Conservation (phyloP, 306 rosid genomes). For the Vicia faba region DNA sequence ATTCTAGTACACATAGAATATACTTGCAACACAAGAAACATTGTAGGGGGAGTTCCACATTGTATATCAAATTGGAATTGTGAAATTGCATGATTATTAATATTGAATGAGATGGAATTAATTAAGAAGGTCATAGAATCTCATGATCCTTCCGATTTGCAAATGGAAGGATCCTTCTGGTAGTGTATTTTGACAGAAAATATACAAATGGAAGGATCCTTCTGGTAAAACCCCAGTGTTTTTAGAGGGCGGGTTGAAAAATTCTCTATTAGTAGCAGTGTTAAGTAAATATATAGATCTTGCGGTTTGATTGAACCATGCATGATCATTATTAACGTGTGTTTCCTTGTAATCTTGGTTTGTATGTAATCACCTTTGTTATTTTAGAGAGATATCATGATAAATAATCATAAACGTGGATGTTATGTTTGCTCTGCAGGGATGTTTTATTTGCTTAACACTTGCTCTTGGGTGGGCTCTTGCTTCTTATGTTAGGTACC, state of each 20-base stretch:
- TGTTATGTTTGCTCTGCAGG: conserved; percentile 51
- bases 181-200: too few species aligned
- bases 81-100: conserved; percentile 26
- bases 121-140: conserved; percentile 26
- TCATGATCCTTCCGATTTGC: too few species aligned
- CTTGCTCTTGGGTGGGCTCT: conserved; percentile 92
- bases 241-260: too few species aligned
- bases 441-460: conserved; percentile 70
- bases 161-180: too few species aligned
- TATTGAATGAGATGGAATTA: conserved; percentile 28
- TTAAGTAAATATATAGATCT: conserved; percentile 25
- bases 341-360: conserved; percentile 24
- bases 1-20: conserved; percentile 5
- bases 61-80: conserved; percentile 24
- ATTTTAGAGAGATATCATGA: conserved; percentile 14
- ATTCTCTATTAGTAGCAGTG: neutral
- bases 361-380: conserved; percentile 16
- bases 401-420: neutral
- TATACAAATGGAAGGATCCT: too few species aligned
- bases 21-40: conserved; percentile 22
- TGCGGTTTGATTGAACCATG: conserved; percentile 15
- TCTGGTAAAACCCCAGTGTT: too few species aligned
- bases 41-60: conserved; percentile 7
- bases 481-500: conserved; percentile 91
- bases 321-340: conserved; percentile 1